Percentiles rank a stretch among this genome's conserved stretches.
Evolutionary conservation across 2,329 filamentous ascomycete genomes (phyloP).

Genomic region (Colletotrichum destructivum): DNA sequence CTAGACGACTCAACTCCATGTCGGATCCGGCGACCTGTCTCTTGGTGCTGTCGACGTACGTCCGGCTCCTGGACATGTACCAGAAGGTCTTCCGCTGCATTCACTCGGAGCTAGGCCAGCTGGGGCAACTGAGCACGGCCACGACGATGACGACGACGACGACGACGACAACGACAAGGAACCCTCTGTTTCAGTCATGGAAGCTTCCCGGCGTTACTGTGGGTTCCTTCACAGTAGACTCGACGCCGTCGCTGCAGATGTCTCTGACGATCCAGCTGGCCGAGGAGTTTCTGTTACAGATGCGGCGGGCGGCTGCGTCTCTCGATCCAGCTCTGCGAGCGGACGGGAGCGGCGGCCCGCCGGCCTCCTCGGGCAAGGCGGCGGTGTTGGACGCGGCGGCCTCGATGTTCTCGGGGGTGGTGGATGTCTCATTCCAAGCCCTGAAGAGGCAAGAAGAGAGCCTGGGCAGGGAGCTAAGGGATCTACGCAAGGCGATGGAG

Average conservation of each 20-base stretch:
- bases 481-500: slow-evolving; percentile 53
- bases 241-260: slow-evolving; percentile 59
- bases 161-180: too few species aligned
- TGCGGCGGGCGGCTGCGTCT: slow-evolving; percentile 51
- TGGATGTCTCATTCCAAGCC: slow-evolving; percentile 45
- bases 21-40: slow-evolving; percentile 56
- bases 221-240: slow-evolving; percentile 57
- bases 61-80: slow-evolving; percentile 58
- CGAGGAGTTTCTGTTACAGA: slow-evolving; percentile 56
- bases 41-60: slow-evolving; percentile 57
- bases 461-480: slow-evolving; percentile 51
- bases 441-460: slow-evolving; percentile 54
- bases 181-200: slow-evolving; percentile 52
- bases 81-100: slow-evolving; percentile 57
- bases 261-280: slow-evolving; percentile 59
- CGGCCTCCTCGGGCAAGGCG: slow-evolving; percentile 24
- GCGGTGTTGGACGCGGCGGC: slow-evolving; percentile 40
- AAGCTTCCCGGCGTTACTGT: slow-evolving; percentile 59
- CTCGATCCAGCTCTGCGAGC: slow-evolving; percentile 47
- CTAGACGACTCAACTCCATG: slow-evolving; percentile 36
- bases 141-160: too few species aligned
- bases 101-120: slow-evolving; percentile 50
- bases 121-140: slow-evolving; percentile 32
- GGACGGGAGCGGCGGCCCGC: slow-evolving; percentile 15
- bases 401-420: slow-evolving; percentile 53